Evolutionary conservation across 2,329 filamentous ascomycete species (phyloP).

Genomic region (Anthostomella pinea): DNA sequence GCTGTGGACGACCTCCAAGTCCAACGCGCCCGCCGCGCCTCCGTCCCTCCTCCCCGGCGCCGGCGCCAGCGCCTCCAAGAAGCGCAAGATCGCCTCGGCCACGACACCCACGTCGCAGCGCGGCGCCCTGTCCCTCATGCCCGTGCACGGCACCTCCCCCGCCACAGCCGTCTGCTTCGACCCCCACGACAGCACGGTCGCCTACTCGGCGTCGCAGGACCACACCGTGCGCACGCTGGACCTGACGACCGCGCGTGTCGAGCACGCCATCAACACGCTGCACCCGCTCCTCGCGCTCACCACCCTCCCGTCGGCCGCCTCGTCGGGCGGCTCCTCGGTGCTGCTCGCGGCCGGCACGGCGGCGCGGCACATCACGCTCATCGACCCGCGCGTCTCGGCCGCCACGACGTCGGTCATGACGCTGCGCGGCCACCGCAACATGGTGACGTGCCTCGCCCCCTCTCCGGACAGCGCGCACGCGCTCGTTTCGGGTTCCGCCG

Average conservation of each 20-base stretch:
- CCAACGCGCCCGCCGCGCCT: constrained; percentile 71
- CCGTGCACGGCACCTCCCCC: constrained; percentile 67
- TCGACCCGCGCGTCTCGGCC: constrained; percentile 81
- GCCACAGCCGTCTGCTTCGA: constrained; percentile 84
- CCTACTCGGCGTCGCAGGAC: constrained; percentile 88
- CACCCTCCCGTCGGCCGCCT: constrained; percentile 66
- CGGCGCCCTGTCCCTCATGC: constrained; percentile 73
- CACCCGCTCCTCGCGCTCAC: constrained; percentile 79
- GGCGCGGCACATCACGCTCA: constrained; percentile 84
- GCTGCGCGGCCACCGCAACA: constrained; percentile 84
- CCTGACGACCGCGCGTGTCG: constrained; percentile 73
- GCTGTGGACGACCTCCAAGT: constrained; percentile 83
- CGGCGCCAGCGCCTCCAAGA: constrained; percentile 64
- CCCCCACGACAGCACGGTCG: constrained; percentile 78
- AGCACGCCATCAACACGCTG: constrained; percentile 79
- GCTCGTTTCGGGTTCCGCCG: constrained; percentile 86
- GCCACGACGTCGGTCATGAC: constrained; percentile 80
- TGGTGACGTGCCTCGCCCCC: constrained; percentile 50
- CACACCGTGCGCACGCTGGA: constrained; percentile 90
- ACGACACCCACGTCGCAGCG: constrained; percentile 64
- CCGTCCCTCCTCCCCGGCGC: constrained; percentile 65
- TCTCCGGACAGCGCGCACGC: constrained; percentile 69
- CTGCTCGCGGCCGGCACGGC: constrained; percentile 73
- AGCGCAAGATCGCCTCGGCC: constrained; percentile 62
- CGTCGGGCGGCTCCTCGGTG: constrained; percentile 37